phyloP scores from a whole-genome alignment of 352 stramenopile genomes.

The Achlya hypogyna region DNA sequence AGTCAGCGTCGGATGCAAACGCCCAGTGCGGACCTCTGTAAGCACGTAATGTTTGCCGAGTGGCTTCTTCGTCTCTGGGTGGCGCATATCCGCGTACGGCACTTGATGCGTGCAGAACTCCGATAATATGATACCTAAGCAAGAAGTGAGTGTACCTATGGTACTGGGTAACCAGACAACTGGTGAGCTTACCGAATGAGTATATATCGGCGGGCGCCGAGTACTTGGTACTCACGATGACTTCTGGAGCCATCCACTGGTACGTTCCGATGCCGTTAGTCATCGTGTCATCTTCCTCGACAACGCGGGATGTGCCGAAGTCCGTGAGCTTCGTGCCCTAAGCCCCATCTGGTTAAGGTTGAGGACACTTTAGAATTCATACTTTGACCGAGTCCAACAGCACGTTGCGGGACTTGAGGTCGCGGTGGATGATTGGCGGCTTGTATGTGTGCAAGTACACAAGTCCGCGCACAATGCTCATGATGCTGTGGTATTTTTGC shows the following conservation, averaged over 20 bases:
- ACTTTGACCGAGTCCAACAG: conserved; percentile 25
- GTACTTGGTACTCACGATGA: conserved; percentile 81
- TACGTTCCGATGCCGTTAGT: conserved; percentile 71
- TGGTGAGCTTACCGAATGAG: conserved; percentile 69
- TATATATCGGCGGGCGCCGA: conserved; percentile 78
- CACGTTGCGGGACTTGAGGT: conserved; percentile 42
- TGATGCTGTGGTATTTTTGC: conserved; percentile 24
- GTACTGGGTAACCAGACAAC: no score
- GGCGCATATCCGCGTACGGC: conserved; percentile 35
- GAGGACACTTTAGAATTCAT: background rate
- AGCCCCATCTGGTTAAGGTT: background rate
- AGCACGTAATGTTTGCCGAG: conserved; percentile 24
- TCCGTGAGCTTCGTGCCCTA: conserved; percentile 78
- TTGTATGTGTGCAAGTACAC: conserved; percentile 37
- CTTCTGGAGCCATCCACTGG: conserved; percentile 78
- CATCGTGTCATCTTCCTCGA: conserved; percentile 71
- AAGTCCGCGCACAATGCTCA: conserved; percentile 30
- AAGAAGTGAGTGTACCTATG: no score
- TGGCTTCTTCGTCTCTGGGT: background rate
- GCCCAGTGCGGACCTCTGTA: conserved; percentile 28
- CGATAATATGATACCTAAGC: conserved; percentile 28
- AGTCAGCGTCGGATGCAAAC: conserved; percentile 31
- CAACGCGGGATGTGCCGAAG: conserved; percentile 71
- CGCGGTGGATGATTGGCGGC: conserved; percentile 28
- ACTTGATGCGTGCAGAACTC: conserved; percentile 45